Evolutionary conservation across 208 protist genomes (phyloP).

Genomic region (Willaertia magna): DNA sequence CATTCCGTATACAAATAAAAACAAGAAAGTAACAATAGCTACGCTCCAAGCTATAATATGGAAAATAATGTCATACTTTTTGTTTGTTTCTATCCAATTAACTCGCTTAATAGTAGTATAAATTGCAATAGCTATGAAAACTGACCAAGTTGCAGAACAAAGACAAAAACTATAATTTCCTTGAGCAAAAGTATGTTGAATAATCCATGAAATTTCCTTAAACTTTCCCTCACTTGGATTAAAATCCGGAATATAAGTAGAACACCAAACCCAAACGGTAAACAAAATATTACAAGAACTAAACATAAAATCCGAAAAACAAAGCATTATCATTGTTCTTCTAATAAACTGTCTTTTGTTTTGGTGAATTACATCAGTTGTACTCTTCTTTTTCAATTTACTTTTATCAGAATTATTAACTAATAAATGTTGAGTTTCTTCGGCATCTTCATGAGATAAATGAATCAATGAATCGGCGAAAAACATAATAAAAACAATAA

Average conservation of each 20-base stretch:
- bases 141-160: neutral
- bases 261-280: neutral
- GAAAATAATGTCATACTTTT: neutral
- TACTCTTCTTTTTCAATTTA: neutral
- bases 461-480: neutral
- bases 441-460: neutral
- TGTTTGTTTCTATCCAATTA: neutral
- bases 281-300: neutral
- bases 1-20: neutral
- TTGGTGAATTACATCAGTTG: no score
- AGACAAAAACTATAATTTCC: neutral
- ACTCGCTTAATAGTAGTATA: neutral
- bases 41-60: neutral
- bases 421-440: neutral
- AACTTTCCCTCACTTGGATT: neutral
- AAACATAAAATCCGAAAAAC: neutral
- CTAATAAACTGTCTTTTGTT: no score
- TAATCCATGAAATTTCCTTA: neutral
- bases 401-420: neutral
- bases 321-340: neutral
- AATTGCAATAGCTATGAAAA: neutral
- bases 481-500: neutral
- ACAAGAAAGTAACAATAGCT: neutral
- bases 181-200: neutral
- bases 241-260: neutral